Evolutionary conservation across 148 eudicot genomes (phyloP).

Genomic region (Vaccinium macrocarpon): DNA sequence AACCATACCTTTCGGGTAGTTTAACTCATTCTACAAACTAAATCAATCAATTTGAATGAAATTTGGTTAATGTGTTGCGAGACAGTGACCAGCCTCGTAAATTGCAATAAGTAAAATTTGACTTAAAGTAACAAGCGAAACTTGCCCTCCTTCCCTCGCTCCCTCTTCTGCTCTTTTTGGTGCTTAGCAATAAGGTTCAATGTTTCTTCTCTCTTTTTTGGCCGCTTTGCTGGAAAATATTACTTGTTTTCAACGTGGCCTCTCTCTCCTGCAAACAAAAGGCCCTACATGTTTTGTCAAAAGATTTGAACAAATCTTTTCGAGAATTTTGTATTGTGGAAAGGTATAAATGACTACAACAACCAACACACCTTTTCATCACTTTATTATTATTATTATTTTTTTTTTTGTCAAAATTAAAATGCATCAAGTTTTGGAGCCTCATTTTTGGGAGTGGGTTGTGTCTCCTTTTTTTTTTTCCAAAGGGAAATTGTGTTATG

Average conservation of each 20-base stretch:
- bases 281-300: not conserved
- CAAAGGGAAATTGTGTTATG: no score
- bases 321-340: not conserved
- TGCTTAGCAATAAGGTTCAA: conserved; percentile 2
- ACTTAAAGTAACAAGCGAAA: not conserved
- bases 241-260: not conserved
- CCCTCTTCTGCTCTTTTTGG: not conserved
- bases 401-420: not conserved
- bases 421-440: not conserved
- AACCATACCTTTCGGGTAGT: not conserved
- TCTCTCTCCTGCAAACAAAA: not conserved
- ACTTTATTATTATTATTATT: no score
- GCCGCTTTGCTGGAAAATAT: not conserved
- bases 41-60: no score
- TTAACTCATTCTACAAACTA: no score
- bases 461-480: no score
- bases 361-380: not conserved
- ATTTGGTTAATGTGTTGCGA: no score
- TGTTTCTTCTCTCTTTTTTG: not conserved
- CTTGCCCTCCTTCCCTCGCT: not conserved
- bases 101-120: no score
- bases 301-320: conserved; percentile 2
- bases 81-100: no score
- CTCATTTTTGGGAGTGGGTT: no score
- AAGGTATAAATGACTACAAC: not conserved